These are phyloP conservation scores for Candida schatavii DNA, from an alignment of 805 yeast species.

Conservation along the genomic window DNA sequence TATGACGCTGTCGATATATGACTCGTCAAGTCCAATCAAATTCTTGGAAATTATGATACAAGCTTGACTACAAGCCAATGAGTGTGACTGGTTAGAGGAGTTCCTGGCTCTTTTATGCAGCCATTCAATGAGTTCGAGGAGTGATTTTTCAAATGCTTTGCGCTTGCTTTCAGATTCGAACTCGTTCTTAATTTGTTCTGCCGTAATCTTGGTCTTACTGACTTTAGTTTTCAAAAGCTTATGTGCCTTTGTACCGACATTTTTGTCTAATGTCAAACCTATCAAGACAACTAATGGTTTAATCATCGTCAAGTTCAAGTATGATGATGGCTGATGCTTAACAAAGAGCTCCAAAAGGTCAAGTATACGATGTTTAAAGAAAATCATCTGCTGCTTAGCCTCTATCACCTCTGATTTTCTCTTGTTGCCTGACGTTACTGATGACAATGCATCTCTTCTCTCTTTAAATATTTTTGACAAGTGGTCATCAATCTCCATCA, in stretches of 20 bases:
- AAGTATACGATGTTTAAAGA: constrained; percentile 73
- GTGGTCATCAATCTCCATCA: constrained; percentile 90
- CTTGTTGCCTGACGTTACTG: constrained; percentile 53
- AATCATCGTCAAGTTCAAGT: constrained; percentile 42
- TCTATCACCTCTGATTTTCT: constrained; percentile 70
- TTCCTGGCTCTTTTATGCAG: constrained; percentile 45
- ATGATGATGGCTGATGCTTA: constrained; percentile 42
- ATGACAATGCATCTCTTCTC: constrained; percentile 63
- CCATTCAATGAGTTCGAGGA: constrained; percentile 29
- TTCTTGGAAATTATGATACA: constrained; percentile 66
- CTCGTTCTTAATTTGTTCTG: constrained; percentile 16
- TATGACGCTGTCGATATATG: constrained; percentile 42
- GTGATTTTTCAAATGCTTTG: constrained; percentile 14
- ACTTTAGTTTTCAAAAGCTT: constrained; percentile 62
- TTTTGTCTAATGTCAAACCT: constrained; percentile 63
- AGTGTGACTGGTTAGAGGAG: constrained; percentile 47
- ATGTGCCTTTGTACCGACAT: constrained; percentile 72
- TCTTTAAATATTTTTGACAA: constrained; percentile 81
- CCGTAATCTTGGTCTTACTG: constrained; percentile 44
- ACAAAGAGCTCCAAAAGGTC: constrained; percentile 71
- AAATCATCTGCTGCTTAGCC: constrained; percentile 75
- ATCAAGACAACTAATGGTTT: constrained; percentile 60
- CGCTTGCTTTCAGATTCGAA: constrained; percentile 15
- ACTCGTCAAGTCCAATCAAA: constrained; percentile 35
- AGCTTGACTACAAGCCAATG: constrained; percentile 60